Conservation (phyloP, 768 basidiomycete species). For the Podaxis sp. region DNA sequence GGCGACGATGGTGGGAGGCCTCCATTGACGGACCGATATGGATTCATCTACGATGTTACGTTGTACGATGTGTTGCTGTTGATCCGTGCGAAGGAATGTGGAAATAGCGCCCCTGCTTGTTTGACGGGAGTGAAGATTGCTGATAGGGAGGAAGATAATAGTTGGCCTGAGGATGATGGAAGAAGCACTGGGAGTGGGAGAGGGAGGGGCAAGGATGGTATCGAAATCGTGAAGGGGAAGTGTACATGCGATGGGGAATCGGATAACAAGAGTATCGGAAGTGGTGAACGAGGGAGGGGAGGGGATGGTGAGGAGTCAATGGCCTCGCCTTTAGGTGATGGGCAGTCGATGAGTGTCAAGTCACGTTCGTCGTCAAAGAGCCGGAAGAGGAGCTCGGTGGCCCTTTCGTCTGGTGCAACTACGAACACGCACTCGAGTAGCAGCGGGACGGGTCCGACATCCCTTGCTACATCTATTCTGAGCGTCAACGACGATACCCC, state of each 20-base stretch:
- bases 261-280: conserved; percentile 22
- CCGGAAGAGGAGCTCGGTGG: conserved; percentile 44
- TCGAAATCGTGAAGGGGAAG: conserved; percentile 48
- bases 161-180: conserved; percentile 70
- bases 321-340: conserved; percentile 15
- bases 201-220: conserved; percentile 24
- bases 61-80: conserved; percentile 80
- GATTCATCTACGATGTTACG: conserved; percentile 87
- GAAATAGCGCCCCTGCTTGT: conserved; percentile 78
- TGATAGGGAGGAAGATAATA: conserved; percentile 76
- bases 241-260: conserved; percentile 43
- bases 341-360: conserved; percentile 32
- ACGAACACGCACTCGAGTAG: conserved; percentile 50
- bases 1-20: conserved; percentile 49
- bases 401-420: conserved; percentile 23
- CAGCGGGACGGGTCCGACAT: conserved; percentile 38
- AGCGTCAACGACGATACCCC: conserved; percentile 62
- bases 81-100: conserved; percentile 68
- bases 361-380: conserved; percentile 55
- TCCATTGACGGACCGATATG: conserved; percentile 82
- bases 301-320: neutral
- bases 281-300: conserved; percentile 3
- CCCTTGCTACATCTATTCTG: conserved; percentile 48
- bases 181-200: conserved; percentile 20
- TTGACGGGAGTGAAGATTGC: conserved; percentile 87